Base-by-base conservation (phyloP, 345 rosid genomes). In the Rhodomyrtus tomentosa region DNA sequence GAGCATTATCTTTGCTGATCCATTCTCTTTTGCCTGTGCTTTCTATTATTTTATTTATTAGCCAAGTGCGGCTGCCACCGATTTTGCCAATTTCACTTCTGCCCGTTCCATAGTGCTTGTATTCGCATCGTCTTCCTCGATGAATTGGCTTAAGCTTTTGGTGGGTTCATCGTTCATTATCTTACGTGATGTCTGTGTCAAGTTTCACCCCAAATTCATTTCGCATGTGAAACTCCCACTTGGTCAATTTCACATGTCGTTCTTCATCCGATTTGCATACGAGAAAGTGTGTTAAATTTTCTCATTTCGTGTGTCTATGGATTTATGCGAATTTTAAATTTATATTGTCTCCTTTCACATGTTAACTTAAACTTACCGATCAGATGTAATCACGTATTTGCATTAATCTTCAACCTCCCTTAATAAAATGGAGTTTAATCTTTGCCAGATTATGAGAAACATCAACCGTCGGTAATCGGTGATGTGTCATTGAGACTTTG, bases 1-100 rank as follows among this genome's bases (percentile, higher is more conserved):
- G 58, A 87, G 90, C 93, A 89, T 90, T 85, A 89, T 84, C 85
- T 80, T 59, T 83, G 81, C 49, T 83, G 81, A 72, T 56, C 36
- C 27, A 81, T 84, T 48, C 36, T 86, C 86, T 87, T 86, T 85
- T 86, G 6, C 76, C 42, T 4, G 76, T 18, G 4, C 76, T 18
- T 36, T 18, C 68, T 79, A 24, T 13, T 25, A 11, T 32, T 12
- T 76, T 82, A 45, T 68, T 21, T 40, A 4, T 48, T 32, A 32
- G 21, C 76, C 10, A 68, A 36, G 32, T 38, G 25, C 10, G 76
- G 76, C 21, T 20, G 45, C 45, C 76, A 8, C 21, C 24, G 76
- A 18, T 68, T 68, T 32, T 18, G 76, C 25, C 4, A 18, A 38
- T 36, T 32, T 36, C 42, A 7, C 40, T 68, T 68, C 76, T 36